phyloP scores from a whole-genome alignment of 139 green algal species.

The Coelastrella sp. region DNA sequence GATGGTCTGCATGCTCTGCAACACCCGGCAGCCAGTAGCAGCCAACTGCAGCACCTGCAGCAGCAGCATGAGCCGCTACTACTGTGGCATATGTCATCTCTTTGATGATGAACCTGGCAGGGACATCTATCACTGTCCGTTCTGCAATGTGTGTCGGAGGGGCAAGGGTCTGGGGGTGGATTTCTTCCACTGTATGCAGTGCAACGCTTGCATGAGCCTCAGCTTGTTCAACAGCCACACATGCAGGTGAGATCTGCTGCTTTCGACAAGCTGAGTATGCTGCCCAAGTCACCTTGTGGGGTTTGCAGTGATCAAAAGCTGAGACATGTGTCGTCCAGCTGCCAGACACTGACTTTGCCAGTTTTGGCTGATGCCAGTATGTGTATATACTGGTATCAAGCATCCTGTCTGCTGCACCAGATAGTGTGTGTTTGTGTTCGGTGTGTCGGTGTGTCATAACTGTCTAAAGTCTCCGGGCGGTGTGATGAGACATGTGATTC shows the following conservation, averaged over 20 bases:
- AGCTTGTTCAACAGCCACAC: constrained; percentile 89
- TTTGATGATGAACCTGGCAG: constrained; percentile 84
- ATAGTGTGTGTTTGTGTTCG: too few species aligned
- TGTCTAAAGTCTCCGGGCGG: too few species aligned
- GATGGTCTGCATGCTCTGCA: constrained; percentile 95
- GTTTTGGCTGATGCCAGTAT: too few species aligned
- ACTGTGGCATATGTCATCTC: constrained; percentile 97
- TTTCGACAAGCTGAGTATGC: background rate
- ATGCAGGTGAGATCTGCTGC: constrained; percentile 69
- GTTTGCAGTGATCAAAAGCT: too few species aligned
- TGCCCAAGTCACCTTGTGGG: background rate
- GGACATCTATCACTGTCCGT: constrained; percentile 99
- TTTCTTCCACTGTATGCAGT: constrained; percentile 97
- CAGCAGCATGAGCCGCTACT: constrained; percentile 89
- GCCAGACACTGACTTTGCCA: too few species aligned
- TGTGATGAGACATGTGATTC: too few species aligned
- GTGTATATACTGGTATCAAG: too few species aligned
- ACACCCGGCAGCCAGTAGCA: constrained; percentile 79
- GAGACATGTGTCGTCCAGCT: too few species aligned
- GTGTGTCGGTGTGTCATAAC: too few species aligned
- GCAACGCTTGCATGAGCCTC: constrained; percentile 97
- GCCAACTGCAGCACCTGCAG: constrained; percentile 56
- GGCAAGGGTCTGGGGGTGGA: constrained; percentile 85
- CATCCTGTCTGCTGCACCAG: too few species aligned
- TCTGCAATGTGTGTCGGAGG: constrained; percentile 96